Base-by-base conservation (phyloP, 2,329 filamentous ascomycete species). In the Pseudogymnoascus sp. region DNA sequence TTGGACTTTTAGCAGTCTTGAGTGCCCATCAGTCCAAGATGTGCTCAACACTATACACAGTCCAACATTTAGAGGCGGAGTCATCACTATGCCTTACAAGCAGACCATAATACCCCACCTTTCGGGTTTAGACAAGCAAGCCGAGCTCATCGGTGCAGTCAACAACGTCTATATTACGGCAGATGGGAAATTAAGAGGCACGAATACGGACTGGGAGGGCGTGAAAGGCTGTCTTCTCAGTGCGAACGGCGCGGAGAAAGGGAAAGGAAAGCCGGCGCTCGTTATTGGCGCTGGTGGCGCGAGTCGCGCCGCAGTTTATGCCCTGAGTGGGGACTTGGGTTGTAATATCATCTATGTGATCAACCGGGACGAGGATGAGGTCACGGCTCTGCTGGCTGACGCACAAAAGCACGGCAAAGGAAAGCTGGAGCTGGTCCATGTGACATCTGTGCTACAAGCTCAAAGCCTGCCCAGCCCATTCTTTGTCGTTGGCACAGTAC, bases 11-110 rank as follows among this genome's bases (percentile, higher is more conserved):
- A 66, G 68, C 19, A 71, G 70, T 48, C 71, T 71, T 11, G 73
- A 78, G 64, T 76, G 72, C 51, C 62, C 69, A 1, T 73, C 72
- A 0, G 66, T 79, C 1, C 69, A 76, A 5, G 72, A 75, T 2
- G 69, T 75, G 0, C 39, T 84, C 10, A 66, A 76, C 16, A 75
- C 87, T 7, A 79, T 84, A 28, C 78, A 80, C 65, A 77, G 87
- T 65, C 80, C 83, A 14, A 76, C 79, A 66, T 88, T 86, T 73
- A 88, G 86, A 70, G 86, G 85, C 82, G 75, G 86, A 19, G 86
- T 88, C 2, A 85, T 93, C 34, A 93, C 90, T 21, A 93, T 93
- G 90, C 90, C 90, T 0, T 87, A 91, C 79, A 93, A 93, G 74
- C 83, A 92, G 23, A 80, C 84, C 68, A 90, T 93, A 72, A 83